These are phyloP conservation scores for Tricholoma bakamatsutake DNA, from an alignment of 768 basidiomycete genomes.

Conservation along the genomic window DNA sequence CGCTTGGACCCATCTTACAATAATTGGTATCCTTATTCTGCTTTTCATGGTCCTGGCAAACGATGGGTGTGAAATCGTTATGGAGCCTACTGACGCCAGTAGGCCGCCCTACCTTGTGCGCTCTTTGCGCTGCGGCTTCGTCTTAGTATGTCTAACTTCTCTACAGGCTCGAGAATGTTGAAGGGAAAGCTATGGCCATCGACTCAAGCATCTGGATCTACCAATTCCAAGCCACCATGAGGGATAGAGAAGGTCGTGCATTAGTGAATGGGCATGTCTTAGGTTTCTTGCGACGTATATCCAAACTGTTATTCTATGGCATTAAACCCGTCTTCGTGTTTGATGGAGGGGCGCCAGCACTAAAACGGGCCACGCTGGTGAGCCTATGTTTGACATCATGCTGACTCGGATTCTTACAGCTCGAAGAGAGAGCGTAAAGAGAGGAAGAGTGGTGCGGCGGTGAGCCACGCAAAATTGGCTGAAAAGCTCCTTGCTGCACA, in stretches of 20 bases:
- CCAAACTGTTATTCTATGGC: conserved; percentile 93
- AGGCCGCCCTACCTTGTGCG: conserved; percentile 87
- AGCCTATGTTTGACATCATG: conserved; percentile 17
- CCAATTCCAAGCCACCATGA: conserved; percentile 99
- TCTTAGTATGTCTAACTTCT: not conserved
- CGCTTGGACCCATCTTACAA: too few species aligned
- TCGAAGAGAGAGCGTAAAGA: conserved; percentile 76
- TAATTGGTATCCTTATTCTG: not conserved
- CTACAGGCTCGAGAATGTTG: conserved; percentile 83
- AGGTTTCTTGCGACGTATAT: conserved; percentile 84
- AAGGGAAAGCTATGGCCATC: conserved; percentile 93
- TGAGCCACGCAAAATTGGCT: conserved; percentile 80
- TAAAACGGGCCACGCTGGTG: conserved; percentile 89
- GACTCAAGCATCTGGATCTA: conserved; percentile 99
- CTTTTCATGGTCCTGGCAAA: conserved; percentile 8
- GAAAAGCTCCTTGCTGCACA: conserved; percentile 92
- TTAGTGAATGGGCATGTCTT: conserved; percentile 92
- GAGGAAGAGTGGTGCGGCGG: conserved; percentile 87
- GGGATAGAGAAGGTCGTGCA: conserved; percentile 90
- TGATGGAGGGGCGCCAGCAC: conserved; percentile 89
- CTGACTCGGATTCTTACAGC: not conserved
- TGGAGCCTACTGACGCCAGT: conserved; percentile 94
- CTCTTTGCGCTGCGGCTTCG: conserved; percentile 8
- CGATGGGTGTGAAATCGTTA: conserved; percentile 95
- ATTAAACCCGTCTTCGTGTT: conserved; percentile 99